Percentiles rank a stretch among this genome's conserved stretches.
These are phyloP conservation scores for Leishmania lainsoni DNA, from an alignment of 208 protist species.

Conservation along the genomic window DNA sequence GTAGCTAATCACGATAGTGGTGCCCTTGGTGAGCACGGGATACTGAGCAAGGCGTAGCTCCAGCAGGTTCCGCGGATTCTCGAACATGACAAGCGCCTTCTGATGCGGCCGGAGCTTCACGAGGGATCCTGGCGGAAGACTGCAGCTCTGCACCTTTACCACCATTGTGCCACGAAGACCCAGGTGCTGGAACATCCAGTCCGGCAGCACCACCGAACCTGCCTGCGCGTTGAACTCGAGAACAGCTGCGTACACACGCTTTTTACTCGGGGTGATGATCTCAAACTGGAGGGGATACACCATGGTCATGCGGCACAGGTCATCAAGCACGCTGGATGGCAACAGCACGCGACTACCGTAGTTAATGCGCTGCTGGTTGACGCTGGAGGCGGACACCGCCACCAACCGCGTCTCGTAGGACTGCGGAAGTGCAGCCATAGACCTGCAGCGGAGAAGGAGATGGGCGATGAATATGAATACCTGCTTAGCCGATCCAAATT, in stretches of 20 bases:
- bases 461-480: not conserved
- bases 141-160: constrained; percentile 75
- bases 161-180: constrained; percentile 53
- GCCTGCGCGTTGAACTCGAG: constrained; percentile 93
- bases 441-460: not conserved
- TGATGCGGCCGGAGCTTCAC: constrained; percentile 93
- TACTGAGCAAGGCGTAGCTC: constrained; percentile 91
- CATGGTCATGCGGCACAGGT: constrained; percentile 78
- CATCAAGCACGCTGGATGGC: constrained; percentile 71
- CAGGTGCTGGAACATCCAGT: constrained; percentile 95
- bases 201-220: constrained; percentile 88
- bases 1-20: constrained; percentile 93
- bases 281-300: constrained; percentile 93
- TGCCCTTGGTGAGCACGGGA: constrained; percentile 86
- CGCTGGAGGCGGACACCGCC: constrained; percentile 36
- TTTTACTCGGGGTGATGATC: constrained; percentile 48
- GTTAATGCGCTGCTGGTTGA: constrained; percentile 55
- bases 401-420: constrained; percentile 36
- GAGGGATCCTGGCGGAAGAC: constrained; percentile 82
- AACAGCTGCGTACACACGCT: constrained; percentile 82
- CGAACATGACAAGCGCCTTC: constrained; percentile 91
- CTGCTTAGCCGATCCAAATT: not conserved
- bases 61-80: constrained; percentile 92
- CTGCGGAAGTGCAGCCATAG: constrained; percentile 21
- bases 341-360: constrained; percentile 87